A percentile compares a stretch with the other conserved stretches of the same genome.
phyloP scores from a whole-genome alignment of 176 grass and related monocot species.

The Oryza meridionalis region DNA sequence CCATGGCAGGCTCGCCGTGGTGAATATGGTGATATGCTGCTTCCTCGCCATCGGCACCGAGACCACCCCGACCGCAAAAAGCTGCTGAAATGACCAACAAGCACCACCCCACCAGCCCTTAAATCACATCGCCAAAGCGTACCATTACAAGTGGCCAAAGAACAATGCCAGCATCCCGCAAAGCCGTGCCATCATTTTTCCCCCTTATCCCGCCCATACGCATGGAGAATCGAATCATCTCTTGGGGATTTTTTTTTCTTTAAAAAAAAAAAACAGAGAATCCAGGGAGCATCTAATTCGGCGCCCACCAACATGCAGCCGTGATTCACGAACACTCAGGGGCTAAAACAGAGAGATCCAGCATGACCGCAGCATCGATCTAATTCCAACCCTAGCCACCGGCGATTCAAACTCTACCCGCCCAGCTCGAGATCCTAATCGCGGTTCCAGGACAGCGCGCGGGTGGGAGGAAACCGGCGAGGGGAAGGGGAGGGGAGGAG shows the following conservation, averaged over 20 bases:
- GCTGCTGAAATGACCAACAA: constrained; percentile 44
- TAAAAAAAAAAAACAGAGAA: constrained; percentile 1
- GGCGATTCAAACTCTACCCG: not conserved
- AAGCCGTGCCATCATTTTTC: not conserved
- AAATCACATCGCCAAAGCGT: constrained; percentile 16
- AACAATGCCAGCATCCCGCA: constrained; percentile 4
- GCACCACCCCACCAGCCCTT: not conserved
- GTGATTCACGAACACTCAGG: not conserved
- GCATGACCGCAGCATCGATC: not conserved
- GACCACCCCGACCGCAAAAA: constrained; percentile 28
- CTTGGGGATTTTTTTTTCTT: not conserved
- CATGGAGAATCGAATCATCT: constrained; percentile 33
- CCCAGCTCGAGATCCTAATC: not conserved
- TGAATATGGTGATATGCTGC: constrained; percentile 81
- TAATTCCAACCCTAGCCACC: not conserved
- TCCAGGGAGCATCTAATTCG: constrained; percentile 34
- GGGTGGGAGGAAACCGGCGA: not conserved
- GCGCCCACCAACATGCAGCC: not conserved
- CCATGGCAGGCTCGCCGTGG: constrained; percentile 92
- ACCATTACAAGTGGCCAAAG: not conserved
- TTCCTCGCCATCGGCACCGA: constrained; percentile 53
- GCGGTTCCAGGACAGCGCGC: not conserved
- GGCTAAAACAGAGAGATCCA: constrained; percentile 27
- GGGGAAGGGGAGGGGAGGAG: not conserved
- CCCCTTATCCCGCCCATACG: not conserved